phyloP scores from a whole-genome alignment of 805 yeast species.

The Komagataella mondaviorum region DNA sequence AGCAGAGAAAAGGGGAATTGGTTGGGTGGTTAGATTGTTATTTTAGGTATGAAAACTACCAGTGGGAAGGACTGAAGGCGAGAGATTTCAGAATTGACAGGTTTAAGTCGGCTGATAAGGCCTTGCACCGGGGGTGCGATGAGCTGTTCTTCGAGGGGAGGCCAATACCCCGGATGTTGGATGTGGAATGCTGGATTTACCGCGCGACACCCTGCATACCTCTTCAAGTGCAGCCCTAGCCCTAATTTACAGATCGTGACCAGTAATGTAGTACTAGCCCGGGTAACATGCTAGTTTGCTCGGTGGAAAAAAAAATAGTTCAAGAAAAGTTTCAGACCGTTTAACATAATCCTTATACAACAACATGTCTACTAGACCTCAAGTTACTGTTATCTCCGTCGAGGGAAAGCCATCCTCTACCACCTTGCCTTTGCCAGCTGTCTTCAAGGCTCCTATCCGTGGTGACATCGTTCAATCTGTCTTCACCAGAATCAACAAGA shows the following conservation, averaged over 20 bases:
- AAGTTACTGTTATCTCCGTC: constrained; percentile 82
- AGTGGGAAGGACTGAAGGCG: not conserved
- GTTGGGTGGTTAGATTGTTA: not conserved
- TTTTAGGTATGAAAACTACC: not conserved
- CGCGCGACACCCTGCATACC: too few relatives aligned
- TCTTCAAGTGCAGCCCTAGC: not conserved
- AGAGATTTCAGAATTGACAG: not conserved
- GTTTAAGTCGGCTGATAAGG: not conserved
- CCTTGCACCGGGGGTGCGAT: not conserved
- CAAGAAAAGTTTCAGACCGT: not conserved
- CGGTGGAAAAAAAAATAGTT: not conserved
- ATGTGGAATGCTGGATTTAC: not conserved
- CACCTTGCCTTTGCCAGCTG: constrained; percentile 92
- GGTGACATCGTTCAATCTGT: constrained; percentile 99
- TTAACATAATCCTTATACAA: constrained; percentile 1
- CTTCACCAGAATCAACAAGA: constrained; percentile 96
- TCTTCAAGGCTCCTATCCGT: constrained; percentile 99
- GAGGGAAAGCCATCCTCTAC: constrained; percentile 78
- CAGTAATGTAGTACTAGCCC: not conserved
- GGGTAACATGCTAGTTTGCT: not conserved
- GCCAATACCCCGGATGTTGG: not conserved
- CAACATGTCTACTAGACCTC: constrained; percentile 64
- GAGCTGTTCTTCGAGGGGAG: not conserved
- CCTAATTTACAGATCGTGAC: not conserved
- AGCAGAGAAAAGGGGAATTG: not conserved